Percentiles rank a stretch among this genome's conserved stretches.
These are phyloP conservation scores for Boletus coccyginus DNA, from an alignment of 768 basidiomycete genomes.

Conservation along the genomic window DNA sequence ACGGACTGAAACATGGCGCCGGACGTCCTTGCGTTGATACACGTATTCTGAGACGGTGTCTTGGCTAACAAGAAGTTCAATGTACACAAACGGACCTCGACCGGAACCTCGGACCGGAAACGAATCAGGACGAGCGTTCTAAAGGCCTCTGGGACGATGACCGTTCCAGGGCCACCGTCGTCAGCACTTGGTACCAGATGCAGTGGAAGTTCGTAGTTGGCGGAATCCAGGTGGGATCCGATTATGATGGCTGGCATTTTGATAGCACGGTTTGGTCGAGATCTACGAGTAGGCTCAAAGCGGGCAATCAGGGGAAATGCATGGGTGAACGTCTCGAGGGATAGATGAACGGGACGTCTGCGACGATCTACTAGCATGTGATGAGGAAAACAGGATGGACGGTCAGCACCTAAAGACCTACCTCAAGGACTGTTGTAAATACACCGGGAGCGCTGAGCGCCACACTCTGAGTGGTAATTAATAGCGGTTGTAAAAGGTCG, in stretches of 20 bases:
- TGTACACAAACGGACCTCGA: conserved; percentile 87
- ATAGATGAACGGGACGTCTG: conserved; percentile 16
- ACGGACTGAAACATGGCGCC: conserved; percentile 52
- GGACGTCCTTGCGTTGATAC: conserved; percentile 39
- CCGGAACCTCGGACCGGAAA: conserved; percentile 60
- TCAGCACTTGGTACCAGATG: conserved; percentile 49
- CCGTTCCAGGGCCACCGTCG: conserved; percentile 61
- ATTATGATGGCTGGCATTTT: conserved; percentile 34
- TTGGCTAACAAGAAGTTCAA: conserved; percentile 37
- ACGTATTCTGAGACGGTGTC: conserved; percentile 53
- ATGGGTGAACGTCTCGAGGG: conserved; percentile 23
- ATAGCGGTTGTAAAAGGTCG: conserved; percentile 37
- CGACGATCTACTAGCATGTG: conserved; percentile 10
- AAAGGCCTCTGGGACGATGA: conserved; percentile 77
- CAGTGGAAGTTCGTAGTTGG: conserved; percentile 38
- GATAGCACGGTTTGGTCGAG: not conserved
- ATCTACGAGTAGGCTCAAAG: conserved; percentile 16
- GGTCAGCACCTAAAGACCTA: not conserved
- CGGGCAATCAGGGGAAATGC: conserved; percentile 26
- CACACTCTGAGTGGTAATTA: conserved; percentile 28
- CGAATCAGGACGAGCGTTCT: conserved; percentile 65
- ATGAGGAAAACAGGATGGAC: not conserved
- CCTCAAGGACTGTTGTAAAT: conserved; percentile 27
- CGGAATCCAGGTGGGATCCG: conserved; percentile 44
- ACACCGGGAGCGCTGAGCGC: conserved; percentile 38